These are phyloP conservation scores for Suillus variegatus DNA, from an alignment of 768 basidiomycete genomes.

Conservation along the genomic window DNA sequence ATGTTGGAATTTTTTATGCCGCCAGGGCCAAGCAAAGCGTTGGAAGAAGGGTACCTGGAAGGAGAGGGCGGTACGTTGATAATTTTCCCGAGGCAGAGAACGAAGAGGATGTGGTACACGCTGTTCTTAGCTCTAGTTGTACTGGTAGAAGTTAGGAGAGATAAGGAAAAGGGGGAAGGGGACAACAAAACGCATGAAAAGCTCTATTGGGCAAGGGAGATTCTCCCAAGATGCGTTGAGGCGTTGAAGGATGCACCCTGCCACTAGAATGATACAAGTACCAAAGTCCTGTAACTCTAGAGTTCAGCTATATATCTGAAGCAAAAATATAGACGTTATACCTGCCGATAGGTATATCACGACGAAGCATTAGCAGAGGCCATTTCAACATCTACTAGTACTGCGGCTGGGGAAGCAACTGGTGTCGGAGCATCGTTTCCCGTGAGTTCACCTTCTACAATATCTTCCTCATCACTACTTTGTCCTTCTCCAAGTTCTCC, in stretches of 20 bases:
- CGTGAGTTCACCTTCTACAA: conserved; percentile 36
- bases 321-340: neutral
- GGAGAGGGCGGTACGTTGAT: conserved; percentile 48
- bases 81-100: conserved; percentile 65
- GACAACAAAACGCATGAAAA: conserved; percentile 27
- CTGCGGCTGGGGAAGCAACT: conserved; percentile 15
- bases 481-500: conserved; percentile 33
- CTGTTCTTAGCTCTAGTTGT: conserved; percentile 60
- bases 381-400: conserved; percentile 25
- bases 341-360: conserved; percentile 3
- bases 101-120: conserved; percentile 78
- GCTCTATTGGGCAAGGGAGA: conserved; percentile 41
- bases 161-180: conserved; percentile 15
- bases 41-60: conserved; percentile 60
- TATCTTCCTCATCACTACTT: conserved; percentile 40
- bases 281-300: neutral
- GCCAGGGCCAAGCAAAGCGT: conserved; percentile 45
- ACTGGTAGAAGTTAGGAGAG: conserved; percentile 43
- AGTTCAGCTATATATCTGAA: neutral
- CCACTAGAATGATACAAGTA: conserved; percentile 21
- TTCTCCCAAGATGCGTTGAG: conserved; percentile 41
- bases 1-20: conserved; percentile 67
- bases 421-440: conserved; percentile 33
- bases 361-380: conserved; percentile 5
- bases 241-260: conserved; percentile 44